Base-by-base conservation (phyloP, 495 filamentous ascomycete genomes). In the Hypoxylon cercidicola region DNA sequence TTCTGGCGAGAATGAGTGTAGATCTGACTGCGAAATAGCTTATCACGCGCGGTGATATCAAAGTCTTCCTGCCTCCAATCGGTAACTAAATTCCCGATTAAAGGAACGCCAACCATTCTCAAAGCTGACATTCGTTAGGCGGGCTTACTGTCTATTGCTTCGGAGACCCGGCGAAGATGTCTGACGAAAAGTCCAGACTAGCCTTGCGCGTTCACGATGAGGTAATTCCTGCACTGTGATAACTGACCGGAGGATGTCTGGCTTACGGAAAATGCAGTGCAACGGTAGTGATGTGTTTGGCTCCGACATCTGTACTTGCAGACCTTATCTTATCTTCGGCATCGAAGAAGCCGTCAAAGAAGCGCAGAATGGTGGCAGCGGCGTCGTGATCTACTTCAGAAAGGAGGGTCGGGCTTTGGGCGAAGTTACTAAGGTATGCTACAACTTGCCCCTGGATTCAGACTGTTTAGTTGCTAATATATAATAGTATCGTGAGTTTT, bases 251-350 rank as follows among this genome's bases (percentile, higher is more conserved):
- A 49, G 45, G 40, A 40, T 48, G 44, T 69, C 50, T 61, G 55
- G 64, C 71, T 76, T 54, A 78, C 68, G 46, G 28, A 45, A 44
- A 41, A 73, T 65, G 61, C 64, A 85, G 83, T 93, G 93, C 80
- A 98, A 98, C 75, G 94, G 95, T 55, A 93, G 90, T 75, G 95
- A 99, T 82, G 95, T 99, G 53, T 99, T 99, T 77, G 93, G 96
- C 59, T 96, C 92, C 32, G 95, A 99, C 76, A 99, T 99, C 74
- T 99, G 95, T 79, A 99, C 95, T 23, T 97, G 95, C 77, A 87
- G 95, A 41, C 95, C 95, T 30, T 99, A 99, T 71, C 87, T 99
- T 56, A 95, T 96, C 65, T 99, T 95, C 72, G 95, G 95, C 30
- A 93, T 99, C 55, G 92, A 93, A 68, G 95, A 99, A 77, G 95